A percentile compares a stretch with the other conserved stretches of the same genome.
Conservation (phyloP, 2,329 filamentous ascomycete species). For the Apiospora arundinis region DNA sequence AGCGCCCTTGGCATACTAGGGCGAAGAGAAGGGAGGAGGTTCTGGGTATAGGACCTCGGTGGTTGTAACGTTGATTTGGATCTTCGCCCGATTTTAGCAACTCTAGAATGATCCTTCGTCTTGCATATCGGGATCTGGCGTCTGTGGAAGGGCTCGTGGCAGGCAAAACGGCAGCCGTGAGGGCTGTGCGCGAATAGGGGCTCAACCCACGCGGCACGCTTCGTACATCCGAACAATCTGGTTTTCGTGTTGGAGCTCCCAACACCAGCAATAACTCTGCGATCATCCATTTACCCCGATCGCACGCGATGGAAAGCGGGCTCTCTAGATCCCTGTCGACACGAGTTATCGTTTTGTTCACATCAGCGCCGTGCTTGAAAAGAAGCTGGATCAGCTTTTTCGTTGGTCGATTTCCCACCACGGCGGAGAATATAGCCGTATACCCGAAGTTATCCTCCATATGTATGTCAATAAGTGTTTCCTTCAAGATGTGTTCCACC, state of each 20-base stretch:
- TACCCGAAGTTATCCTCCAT: neutral
- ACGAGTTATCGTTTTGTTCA: neutral
- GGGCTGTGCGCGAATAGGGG: slow-evolving; percentile 9
- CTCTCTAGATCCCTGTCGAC: neutral
- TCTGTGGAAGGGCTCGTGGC: slow-evolving; percentile 4
- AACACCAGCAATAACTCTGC: neutral
- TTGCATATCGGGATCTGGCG: slow-evolving; percentile 1
- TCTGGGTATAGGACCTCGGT: neutral
- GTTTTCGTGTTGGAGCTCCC: neutral
- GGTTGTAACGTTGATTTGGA: slow-evolving; percentile 6
- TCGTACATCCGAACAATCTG: slow-evolving; percentile 1
- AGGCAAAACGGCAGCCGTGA: slow-evolving; percentile 5
- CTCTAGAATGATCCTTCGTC: slow-evolving; percentile 4
- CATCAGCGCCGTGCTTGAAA: neutral
- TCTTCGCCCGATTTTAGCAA: slow-evolving; percentile 6
- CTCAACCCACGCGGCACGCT: slow-evolving; percentile 1
- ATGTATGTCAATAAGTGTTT: neutral
- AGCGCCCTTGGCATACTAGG: neutral
- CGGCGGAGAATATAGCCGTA: neutral
- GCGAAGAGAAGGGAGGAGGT: slow-evolving; percentile 7
- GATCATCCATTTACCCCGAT: slow-evolving; percentile 3
- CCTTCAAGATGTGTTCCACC: neutral
- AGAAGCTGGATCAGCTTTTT: neutral
- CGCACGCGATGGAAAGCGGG: no score
- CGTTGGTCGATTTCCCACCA: neutral